A percentile compares a stretch with the other conserved stretches of the same genome.
Conservation (phyloP, 139 green algal genomes). For the Tetraselmis striata region DNA sequence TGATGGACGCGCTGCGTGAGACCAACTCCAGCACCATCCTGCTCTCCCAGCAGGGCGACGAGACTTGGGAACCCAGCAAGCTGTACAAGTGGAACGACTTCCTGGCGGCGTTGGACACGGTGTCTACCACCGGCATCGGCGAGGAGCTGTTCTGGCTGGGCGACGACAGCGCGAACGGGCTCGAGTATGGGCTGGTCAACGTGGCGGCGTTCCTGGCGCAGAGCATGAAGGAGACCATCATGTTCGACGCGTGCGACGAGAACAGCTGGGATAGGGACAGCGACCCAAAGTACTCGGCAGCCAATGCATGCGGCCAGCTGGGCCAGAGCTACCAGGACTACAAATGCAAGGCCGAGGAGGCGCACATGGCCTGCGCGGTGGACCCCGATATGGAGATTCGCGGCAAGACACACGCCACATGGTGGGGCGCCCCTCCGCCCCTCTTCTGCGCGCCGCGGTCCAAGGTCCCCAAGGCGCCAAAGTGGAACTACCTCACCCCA, state of each 20-base stretch:
- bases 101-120: too few relatives aligned
- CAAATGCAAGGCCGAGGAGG: constrained; percentile 1
- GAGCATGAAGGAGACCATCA: constrained; percentile 9
- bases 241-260: constrained; percentile 11
- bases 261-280: constrained; percentile 11
- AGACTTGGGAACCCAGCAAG: too few relatives aligned
- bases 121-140: too few relatives aligned
- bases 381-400: constrained; percentile 3
- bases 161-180: too few relatives aligned
- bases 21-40: too few relatives aligned
- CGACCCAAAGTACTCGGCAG: too few relatives aligned
- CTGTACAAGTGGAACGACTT: too few relatives aligned
- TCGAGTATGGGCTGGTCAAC: too few relatives aligned
- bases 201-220: too few relatives aligned
- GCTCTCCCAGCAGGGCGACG: too few relatives aligned
- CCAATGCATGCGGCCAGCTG: constrained; percentile 5
- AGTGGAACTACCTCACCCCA: neutral
- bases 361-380: neutral
- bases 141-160: too few relatives aligned
- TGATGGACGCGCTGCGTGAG: too few relatives aligned
- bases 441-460: constrained; percentile 7
- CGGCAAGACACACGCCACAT: neutral
- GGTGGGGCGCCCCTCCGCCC: neutral
- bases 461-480: neutral
- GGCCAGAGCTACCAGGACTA: constrained; percentile 10